These are phyloP conservation scores for Nitzschia palea DNA, from an alignment of 108 stramenopile species.

Conservation along the genomic window DNA sequence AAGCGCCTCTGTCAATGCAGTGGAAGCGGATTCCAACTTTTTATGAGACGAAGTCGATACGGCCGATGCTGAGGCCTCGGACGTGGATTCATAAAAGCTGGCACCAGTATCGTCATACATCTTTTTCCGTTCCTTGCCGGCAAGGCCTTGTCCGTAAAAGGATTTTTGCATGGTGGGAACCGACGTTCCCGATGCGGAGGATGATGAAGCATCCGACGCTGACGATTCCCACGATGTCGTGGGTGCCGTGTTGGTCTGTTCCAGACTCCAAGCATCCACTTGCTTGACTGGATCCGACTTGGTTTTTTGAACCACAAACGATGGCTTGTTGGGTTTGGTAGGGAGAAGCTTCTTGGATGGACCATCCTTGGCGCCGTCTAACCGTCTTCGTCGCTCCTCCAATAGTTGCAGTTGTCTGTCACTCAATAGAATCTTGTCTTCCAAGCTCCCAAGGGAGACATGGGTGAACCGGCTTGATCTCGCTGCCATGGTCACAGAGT, in stretches of 20 bases:
- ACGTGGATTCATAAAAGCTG: constrained; percentile 28
- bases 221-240: constrained; percentile 31
- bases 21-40: constrained; percentile 5
- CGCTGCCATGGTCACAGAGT: constrained; percentile 6
- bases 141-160: constrained; percentile 34
- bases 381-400: neutral
- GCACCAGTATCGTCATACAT: constrained; percentile 35
- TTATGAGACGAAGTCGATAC: neutral
- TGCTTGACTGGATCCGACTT: constrained; percentile 5
- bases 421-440: constrained; percentile 13
- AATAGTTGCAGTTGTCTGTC: constrained; percentile 19
- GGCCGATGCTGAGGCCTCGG: constrained; percentile 17
- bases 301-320: too few relatives aligned
- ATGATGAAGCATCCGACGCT: constrained; percentile 2
- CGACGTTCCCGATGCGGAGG: neutral
- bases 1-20: constrained; percentile 12
- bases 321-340: neutral
- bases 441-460: constrained; percentile 14
- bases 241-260: constrained; percentile 21
- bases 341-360: neutral
- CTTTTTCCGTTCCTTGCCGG: constrained; percentile 11
- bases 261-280: constrained; percentile 1
- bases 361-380: neutral
- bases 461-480: constrained; percentile 8
- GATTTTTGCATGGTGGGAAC: neutral